Conservation (phyloP, 495 filamentous ascomycete genomes). For the Durotheca rogersii region DNA sequence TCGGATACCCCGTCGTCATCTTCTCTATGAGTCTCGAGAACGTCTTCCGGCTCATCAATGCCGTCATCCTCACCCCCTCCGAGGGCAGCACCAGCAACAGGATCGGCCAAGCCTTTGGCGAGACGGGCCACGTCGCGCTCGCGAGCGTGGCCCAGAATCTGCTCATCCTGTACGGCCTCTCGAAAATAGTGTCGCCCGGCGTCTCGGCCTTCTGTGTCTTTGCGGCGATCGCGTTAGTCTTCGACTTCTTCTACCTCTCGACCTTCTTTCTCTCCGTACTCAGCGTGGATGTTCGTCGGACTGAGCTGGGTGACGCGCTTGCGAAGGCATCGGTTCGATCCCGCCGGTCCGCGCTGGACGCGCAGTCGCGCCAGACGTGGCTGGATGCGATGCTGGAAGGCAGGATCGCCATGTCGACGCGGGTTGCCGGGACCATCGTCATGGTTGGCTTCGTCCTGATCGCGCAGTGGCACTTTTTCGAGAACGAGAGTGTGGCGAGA, state of each 20-base stretch:
- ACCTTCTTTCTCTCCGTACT: slow-evolving; percentile 74
- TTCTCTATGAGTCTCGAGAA: slow-evolving; percentile 71
- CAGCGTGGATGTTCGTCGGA: slow-evolving; percentile 69
- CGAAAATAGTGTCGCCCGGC: slow-evolving; percentile 58
- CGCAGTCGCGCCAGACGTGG: slow-evolving; percentile 45
- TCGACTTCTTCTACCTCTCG: slow-evolving; percentile 69
- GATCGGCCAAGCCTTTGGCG: slow-evolving; percentile 66
- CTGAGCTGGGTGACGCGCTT: slow-evolving; percentile 58
- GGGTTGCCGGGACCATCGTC: slow-evolving; percentile 61
- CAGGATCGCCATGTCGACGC: slow-evolving; percentile 55
- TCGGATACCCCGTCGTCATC: slow-evolving; percentile 69
- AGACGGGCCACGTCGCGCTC: slow-evolving; percentile 65
- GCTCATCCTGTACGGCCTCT: slow-evolving; percentile 56
- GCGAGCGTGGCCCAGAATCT: slow-evolving; percentile 62
- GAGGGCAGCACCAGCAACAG: slow-evolving; percentile 58
- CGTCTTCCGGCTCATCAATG: slow-evolving; percentile 70
- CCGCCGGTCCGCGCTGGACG: slow-evolving; percentile 27
- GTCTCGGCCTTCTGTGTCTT: slow-evolving; percentile 70
- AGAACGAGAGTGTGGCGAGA: slow-evolving; percentile 50
- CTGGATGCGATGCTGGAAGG: slow-evolving; percentile 50
- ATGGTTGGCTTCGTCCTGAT: slow-evolving; percentile 61
- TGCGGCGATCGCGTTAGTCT: slow-evolving; percentile 63
- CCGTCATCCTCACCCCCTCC: slow-evolving; percentile 63
- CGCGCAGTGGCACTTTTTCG: slow-evolving; percentile 67
- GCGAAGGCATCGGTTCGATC: slow-evolving; percentile 46